Conservation (phyloP, 2,329 filamentous ascomycete species). For the Colletotrichum viniferum region DNA sequence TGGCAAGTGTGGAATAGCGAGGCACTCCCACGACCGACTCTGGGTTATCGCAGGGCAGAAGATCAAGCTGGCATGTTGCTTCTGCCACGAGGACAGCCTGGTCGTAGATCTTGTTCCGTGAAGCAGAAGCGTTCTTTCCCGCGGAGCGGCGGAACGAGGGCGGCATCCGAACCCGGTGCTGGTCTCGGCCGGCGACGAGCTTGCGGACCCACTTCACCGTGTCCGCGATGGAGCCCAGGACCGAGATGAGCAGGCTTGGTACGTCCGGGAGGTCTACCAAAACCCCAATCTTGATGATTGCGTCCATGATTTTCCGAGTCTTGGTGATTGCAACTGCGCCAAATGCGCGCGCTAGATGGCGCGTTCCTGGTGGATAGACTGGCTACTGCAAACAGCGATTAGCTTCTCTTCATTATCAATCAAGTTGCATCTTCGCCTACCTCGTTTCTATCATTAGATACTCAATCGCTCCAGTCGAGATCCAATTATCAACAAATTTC, state of each 20-base stretch:
- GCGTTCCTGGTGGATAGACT: neutral
- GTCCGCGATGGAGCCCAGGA: neutral
- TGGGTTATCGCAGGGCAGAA: fast-evolving
- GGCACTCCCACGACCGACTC: neutral
- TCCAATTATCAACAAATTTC: neutral
- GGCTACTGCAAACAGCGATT: neutral
- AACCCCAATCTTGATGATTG: neutral
- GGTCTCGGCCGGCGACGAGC: neutral
- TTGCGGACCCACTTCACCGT: neutral
- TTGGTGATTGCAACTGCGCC: neutral
- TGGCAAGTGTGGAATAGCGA: fast-evolving
- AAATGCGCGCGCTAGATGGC: neutral
- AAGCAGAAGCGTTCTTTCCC: neutral
- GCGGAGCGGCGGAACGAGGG: neutral
- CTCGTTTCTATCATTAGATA: neutral
- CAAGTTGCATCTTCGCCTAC: neutral
- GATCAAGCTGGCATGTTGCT: neutral
- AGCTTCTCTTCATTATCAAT: neutral
- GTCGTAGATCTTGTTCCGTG: neutral
- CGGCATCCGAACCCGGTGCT: neutral
- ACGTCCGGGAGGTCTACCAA: neutral
- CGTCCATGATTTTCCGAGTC: neutral
- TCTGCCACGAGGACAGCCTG: neutral
- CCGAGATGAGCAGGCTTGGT: neutral
- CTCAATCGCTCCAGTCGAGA: neutral